Base-by-base conservation (phyloP, 2,329 filamentous ascomycete species). In the Myrmaecium sp. region DNA sequence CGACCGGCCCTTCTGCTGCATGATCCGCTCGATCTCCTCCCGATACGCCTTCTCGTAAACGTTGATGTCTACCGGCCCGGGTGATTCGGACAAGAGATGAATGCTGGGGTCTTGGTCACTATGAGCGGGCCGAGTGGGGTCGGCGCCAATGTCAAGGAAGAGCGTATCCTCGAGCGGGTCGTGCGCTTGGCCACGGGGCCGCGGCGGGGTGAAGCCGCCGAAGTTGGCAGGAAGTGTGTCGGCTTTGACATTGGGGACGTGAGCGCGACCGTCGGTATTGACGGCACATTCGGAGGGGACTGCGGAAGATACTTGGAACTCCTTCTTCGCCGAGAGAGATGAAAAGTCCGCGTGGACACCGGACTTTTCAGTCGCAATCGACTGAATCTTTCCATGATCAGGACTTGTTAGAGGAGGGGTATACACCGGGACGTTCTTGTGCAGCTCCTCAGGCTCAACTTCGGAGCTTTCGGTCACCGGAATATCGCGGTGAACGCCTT, bases 11-110 rank as follows among this genome's bases (percentile, higher is more conserved):
- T 30, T 59, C 55, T 38, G 58, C 43, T 34, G 54, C 50, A 66
- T 53, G 40, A 94, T 86, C 10, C 74, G 66, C 31, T 76, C 66
- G 15, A 89, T 68, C 52, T 94, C 81, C 33, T 78, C 69, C 42
- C 80, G 71, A 46, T 92, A 94, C 1, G 86, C 86, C 1, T 67
- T 70, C 47, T 92, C 81, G 48, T 93, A 94, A 31, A 95, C 75
- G 43, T 89, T 74, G 39, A 81, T 81, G 33, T 91, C 82, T 5
- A 80, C 78, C 2, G 74, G 76, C 0, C 75, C 75, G 3, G 86
- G 86, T 2, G 80, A 91, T 50, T 93, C 83, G 16, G 79, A 80
- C 21, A 93, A 73, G 4, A 75, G 47, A 13, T 63, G 42, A n/a
- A n/a, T n/a, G n/a, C n/a, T n/a, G n/a, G n/a, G n/a, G n/a, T n/a